Percentiles rank a stretch among this genome's conserved stretches.
Conservation (phyloP, 495 filamentous ascomycete genomes). For the Penicillium manginii region DNA sequence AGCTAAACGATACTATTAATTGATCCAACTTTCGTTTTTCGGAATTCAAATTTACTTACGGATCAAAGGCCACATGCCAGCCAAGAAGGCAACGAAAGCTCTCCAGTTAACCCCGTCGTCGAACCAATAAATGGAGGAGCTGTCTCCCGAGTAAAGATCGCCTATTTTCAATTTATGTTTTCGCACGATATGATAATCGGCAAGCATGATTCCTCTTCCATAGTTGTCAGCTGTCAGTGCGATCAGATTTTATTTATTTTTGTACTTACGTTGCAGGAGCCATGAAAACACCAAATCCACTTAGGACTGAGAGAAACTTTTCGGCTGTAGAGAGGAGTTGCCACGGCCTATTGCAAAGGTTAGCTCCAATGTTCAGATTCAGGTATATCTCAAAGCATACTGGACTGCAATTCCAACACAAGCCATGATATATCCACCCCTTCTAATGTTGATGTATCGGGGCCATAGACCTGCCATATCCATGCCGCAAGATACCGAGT, state of each 20-base stretch:
- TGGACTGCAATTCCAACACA: conserved; percentile 7
- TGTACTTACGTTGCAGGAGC: conserved; percentile 40
- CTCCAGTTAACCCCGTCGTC: conserved; percentile 46
- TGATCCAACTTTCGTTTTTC: not conserved
- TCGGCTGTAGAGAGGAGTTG: conserved; percentile 49
- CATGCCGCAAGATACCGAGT: conserved; percentile 13
- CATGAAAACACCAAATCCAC: conserved; percentile 46
- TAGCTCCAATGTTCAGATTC: conserved; percentile 27
- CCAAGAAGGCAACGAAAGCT: conserved; percentile 43
- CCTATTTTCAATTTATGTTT: conserved; percentile 17
- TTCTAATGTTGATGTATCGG: conserved; percentile 53
- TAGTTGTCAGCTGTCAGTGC: not conserved
- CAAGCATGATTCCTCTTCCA: conserved; percentile 4
- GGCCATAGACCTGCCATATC: conserved; percentile 52
- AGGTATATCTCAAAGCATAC: conserved; percentile 27
- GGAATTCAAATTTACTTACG: conserved; percentile 19
- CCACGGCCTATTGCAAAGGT: conserved; percentile 42
- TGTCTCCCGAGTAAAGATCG: conserved; percentile 29
- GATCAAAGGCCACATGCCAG: conserved; percentile 42
- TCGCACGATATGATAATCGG: conserved; percentile 4
- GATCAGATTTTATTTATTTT: not conserved
- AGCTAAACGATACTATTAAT: conserved; percentile 1
- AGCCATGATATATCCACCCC: conserved; percentile 34
- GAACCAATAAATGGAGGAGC: conserved; percentile 17
- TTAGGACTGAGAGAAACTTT: conserved; percentile 47